Evolutionary conservation across 2,329 filamentous ascomycete species (phyloP).

Genomic region (Zymoseptoria passerinii): DNA sequence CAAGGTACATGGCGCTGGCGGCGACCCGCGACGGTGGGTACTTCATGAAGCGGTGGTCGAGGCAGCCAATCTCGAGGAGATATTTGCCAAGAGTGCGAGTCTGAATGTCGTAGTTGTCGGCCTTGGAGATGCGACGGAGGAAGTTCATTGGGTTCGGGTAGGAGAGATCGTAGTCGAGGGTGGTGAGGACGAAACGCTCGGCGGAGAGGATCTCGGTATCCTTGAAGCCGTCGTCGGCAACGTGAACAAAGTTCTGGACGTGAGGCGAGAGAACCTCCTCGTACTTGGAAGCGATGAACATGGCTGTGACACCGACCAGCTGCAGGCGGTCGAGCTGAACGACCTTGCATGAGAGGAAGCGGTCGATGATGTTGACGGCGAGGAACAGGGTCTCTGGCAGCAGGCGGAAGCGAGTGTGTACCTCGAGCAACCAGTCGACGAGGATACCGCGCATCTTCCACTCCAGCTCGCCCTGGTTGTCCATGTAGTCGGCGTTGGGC

Average conservation of each 20-base stretch:
- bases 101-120: constrained; percentile 98
- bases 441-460: constrained; percentile 99
- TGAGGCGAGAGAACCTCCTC: constrained; percentile 96
- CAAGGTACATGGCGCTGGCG: constrained; percentile 89
- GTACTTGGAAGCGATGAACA: constrained; percentile 99
- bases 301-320: constrained; percentile 92
- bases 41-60: constrained; percentile 88
- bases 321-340: constrained; percentile 94
- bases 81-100: constrained; percentile 97
- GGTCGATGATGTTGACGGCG: constrained; percentile 95
- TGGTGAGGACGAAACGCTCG: constrained; percentile 87
- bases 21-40: constrained; percentile 85
- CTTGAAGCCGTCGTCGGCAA: constrained; percentile 92
- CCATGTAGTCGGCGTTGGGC: constrained; percentile 91
- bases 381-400: constrained; percentile 95
- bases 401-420: constrained; percentile 92
- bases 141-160: constrained; percentile 99
- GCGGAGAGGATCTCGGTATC: constrained; percentile 93
- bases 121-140: constrained; percentile 94
- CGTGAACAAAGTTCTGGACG: constrained; percentile 92
- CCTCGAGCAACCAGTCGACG: constrained; percentile 96
- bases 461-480: constrained; percentile 85
- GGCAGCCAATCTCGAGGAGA: constrained; percentile 88
- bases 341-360: constrained; percentile 90
- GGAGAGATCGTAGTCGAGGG: constrained; percentile 92